A percentile compares a stretch with the other conserved stretches of the same genome.
phyloP scores from a whole-genome alignment of 2,329 filamentous ascomycete genomes.

The Fonsecaea monophora region DNA sequence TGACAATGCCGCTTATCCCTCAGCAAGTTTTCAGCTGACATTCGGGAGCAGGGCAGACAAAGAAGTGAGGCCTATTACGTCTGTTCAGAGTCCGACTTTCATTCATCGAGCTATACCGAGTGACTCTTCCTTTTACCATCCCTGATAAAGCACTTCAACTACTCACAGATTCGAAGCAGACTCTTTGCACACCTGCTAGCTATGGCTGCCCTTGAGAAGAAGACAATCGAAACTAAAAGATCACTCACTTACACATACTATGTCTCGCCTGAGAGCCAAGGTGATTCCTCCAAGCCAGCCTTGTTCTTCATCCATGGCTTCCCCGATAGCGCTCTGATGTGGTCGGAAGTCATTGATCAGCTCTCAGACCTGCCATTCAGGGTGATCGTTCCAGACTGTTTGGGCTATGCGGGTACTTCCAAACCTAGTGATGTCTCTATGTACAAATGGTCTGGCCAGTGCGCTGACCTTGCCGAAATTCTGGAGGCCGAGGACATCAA shows the following conservation, averaged over 20 bases:
- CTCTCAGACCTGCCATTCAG: conserved; percentile 51
- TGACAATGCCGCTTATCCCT: background rate
- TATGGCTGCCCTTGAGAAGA: conserved; percentile 27
- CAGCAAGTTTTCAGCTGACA: background rate
- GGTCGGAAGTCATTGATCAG: conserved; percentile 51
- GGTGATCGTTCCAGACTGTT: conserved; percentile 49
- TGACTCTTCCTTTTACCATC: background rate
- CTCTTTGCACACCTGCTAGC: background rate
- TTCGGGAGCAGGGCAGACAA: background rate
- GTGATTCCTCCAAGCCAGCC: conserved; percentile 41
- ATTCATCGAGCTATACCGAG: background rate
- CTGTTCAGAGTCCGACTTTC: background rate
- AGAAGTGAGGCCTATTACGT: background rate
- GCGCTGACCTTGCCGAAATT: conserved; percentile 51
- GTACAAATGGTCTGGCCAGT: conserved; percentile 50
- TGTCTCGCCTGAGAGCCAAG: conserved; percentile 37
- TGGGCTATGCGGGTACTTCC: conserved; percentile 51
- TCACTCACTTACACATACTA: conserved; percentile 53
- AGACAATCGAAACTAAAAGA: conserved; percentile 27
- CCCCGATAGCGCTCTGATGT: conserved; percentile 56
- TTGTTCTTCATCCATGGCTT: conserved; percentile 59
- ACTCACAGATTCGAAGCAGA: background rate
- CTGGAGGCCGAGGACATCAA: conserved; percentile 48
- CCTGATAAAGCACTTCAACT: background rate
- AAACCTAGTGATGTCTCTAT: conserved; percentile 49